phyloP scores from a whole-genome alignment of 768 basidiomycete genomes.

The Boletus pseudopeckii region DNA sequence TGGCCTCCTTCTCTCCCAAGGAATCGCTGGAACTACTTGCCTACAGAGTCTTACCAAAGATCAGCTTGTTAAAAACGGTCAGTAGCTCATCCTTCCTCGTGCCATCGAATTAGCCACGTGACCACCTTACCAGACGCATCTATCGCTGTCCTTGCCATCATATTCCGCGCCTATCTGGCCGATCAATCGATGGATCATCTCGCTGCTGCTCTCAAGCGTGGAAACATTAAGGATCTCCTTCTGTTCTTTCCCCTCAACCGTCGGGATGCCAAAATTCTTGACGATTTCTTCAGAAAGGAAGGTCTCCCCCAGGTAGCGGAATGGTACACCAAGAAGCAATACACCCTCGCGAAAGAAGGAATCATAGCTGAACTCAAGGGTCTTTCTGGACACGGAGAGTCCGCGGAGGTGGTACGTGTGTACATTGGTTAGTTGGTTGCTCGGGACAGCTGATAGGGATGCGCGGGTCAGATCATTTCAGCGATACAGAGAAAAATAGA shows the following conservation, averaged over 20 bases:
- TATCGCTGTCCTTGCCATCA: conserved; percentile 65
- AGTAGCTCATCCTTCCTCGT: conserved; percentile 8
- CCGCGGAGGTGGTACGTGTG: conserved; percentile 58
- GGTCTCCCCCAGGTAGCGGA: conserved; percentile 79
- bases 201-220: conserved; percentile 73
- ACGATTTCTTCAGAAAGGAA: conserved; percentile 83
- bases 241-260: conserved; percentile 86
- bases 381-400: conserved; percentile 66
- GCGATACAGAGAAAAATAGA: conserved; percentile 70
- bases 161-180: conserved; percentile 78
- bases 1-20: conserved; percentile 81
- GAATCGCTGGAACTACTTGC: conserved; percentile 73
- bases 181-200: conserved; percentile 91
- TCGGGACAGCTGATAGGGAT: conserved; percentile 8
- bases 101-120: conserved; percentile 1
- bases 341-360: conserved; percentile 74
- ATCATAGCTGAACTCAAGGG: conserved; percentile 68
- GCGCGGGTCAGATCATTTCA: conserved; percentile 58
- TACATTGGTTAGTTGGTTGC: not conserved
- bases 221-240: conserved; percentile 81
- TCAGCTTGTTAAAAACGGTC: conserved; percentile 93
- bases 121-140: conserved; percentile 58
- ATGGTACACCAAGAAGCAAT: conserved; percentile 92
- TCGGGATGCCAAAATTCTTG: conserved; percentile 68
- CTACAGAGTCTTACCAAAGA: conserved; percentile 86